phyloP scores from a whole-genome alignment of 1,284 basidiomycete genomes.

The Tilletia walkeri region DNA sequence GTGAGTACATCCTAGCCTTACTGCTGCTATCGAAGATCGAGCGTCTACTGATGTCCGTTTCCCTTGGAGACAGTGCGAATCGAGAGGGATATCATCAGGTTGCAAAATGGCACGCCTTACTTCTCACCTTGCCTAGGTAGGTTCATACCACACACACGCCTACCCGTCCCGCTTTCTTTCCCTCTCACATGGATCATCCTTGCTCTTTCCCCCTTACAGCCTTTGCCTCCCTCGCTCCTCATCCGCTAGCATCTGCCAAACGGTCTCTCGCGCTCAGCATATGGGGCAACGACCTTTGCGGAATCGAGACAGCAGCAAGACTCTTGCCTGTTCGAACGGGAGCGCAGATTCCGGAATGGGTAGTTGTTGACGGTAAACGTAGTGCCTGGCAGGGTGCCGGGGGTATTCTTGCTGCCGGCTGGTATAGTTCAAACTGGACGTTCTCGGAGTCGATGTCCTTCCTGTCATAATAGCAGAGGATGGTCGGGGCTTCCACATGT shows the following conservation, averaged over 20 bases:
- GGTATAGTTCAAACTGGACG: not conserved
- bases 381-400: conserved; percentile 29
- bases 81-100: not conserved
- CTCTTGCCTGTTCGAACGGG: conserved; percentile 36
- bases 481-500: too few species aligned
- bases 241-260: not conserved
- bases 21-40: conserved; percentile 7
- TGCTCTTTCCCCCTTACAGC: conserved; percentile 6
- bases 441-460: not conserved
- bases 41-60: not conserved
- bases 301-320: conserved; percentile 29
- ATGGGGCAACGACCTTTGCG: conserved; percentile 25
- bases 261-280: conserved; percentile 23
- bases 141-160: conserved; percentile 19
- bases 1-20: conserved; percentile 17
- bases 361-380: conserved; percentile 26
- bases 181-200: not conserved
- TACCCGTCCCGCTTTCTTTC: conserved; percentile 4
- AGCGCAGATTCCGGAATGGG: conserved; percentile 35
- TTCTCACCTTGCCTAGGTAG: conserved; percentile 15
- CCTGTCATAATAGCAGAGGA: too few species aligned
- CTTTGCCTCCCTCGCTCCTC: not conserved
- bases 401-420: conserved; percentile 31
- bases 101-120: too few species aligned
- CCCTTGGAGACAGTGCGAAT: not conserved